These are phyloP conservation scores for Ormosia semicastrata DNA, from an alignment of 306 rosid genomes.

Conservation along the genomic window DNA sequence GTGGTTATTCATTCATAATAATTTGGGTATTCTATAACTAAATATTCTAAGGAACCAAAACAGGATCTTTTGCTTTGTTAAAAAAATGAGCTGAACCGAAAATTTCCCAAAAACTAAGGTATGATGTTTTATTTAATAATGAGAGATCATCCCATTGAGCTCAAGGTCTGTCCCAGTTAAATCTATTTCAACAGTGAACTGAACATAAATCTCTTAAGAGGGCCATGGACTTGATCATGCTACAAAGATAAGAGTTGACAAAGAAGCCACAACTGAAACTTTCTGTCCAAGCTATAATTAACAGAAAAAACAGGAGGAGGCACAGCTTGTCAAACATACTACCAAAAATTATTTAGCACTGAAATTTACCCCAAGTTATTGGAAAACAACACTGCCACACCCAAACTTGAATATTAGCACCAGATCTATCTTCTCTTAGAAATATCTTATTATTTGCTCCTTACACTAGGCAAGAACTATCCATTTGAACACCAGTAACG, in stretches of 20 bases:
- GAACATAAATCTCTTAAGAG: background rate
- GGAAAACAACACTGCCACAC: background rate
- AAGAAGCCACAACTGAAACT: background rate
- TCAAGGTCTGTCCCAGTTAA: background rate
- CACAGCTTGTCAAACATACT: background rate
- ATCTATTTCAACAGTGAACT: background rate
- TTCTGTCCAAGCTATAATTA: background rate
- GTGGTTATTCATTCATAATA: background rate
- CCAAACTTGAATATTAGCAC: background rate
- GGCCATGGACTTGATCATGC: background rate
- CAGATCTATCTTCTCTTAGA: background rate
- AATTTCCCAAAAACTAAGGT: background rate
- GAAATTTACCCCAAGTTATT: background rate
- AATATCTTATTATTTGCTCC: background rate
- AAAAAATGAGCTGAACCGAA: background rate
- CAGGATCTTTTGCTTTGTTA: background rate
- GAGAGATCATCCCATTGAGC: background rate
- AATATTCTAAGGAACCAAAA: background rate
- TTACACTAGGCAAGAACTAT: background rate
- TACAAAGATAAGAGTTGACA: background rate
- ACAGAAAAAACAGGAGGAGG: background rate
- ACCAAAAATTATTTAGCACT: background rate
- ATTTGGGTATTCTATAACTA: background rate
- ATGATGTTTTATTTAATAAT: background rate
- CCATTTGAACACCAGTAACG: background rate